Conservation (phyloP, 2,329 filamentous ascomycete genomes). For the Passalora sequoiae region DNA sequence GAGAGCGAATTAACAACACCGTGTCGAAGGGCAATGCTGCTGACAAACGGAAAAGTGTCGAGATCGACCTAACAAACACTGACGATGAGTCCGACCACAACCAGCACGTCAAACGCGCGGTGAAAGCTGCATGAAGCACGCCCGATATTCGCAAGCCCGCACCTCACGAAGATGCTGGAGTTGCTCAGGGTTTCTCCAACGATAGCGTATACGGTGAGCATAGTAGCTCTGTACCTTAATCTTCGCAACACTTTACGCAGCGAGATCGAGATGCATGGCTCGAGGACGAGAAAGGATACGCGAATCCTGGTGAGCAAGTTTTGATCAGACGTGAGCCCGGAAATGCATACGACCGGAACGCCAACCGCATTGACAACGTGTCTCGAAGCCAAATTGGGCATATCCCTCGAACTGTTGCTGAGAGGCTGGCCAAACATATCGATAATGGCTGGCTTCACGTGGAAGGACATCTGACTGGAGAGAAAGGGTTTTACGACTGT, state of each 20-base stretch:
- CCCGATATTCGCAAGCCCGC: background rate
- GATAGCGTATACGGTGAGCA: constrained; percentile 9
- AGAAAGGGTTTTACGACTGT: constrained; percentile 64
- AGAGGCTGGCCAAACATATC: constrained; percentile 69
- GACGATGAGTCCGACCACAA: constrained; percentile 13
- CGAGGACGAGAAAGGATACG: constrained; percentile 43
- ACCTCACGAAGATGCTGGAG: constrained; percentile 9
- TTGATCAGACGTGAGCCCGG: constrained; percentile 59
- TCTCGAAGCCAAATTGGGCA: constrained; percentile 72
- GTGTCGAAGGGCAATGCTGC: background rate
- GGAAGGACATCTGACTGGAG: constrained; percentile 65
- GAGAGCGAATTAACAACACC: background rate
- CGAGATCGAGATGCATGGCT: constrained; percentile 27
- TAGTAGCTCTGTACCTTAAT: constrained; percentile 4
- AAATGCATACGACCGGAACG: constrained; percentile 64
- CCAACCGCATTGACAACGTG: constrained; percentile 74
- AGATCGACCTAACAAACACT: constrained; percentile 22
- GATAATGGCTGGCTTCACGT: constrained; percentile 55
- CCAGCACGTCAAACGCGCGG: constrained; percentile 1
- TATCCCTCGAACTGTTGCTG: constrained; percentile 60
- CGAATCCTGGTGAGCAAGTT: constrained; percentile 59
- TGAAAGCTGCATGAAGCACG: constrained; percentile 3
- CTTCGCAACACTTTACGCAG: constrained; percentile 10
- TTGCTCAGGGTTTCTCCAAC: constrained; percentile 10
- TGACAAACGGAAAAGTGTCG: constrained; percentile 22